Evolutionary conservation across 2,329 filamentous ascomycete genomes (phyloP), one percentile per base, ranked within the genome.

Genomic region (Scopulariopsis brevicaulis): DNA sequence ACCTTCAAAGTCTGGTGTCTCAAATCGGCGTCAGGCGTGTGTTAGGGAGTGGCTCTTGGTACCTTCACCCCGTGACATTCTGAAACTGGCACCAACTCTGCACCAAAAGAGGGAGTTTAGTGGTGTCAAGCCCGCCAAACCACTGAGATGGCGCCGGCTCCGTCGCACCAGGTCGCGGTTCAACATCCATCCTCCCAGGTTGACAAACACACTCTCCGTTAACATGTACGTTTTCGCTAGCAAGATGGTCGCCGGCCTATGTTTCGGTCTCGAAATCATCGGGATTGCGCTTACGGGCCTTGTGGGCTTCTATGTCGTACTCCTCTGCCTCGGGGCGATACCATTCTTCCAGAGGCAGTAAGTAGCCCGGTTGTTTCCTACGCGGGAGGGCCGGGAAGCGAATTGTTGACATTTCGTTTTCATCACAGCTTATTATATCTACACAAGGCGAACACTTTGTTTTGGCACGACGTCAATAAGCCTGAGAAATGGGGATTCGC

Each of bases 401-500:
- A 7, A n/a, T 24, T 11, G n/a, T 4, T 50, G 22, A 50, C 46
- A 12, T 12, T n/a, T n/a, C 4, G 8, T 3, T 20, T 50, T 50
- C n/a, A 6, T 11, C 20, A 37, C 64, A 95, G 91, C 67, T 85
- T 87, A 25, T 70, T 96, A 6, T 99, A 97, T 69, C 85, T 87
- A 32, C 87, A 97, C 71, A 88, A 87, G 61, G 69, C 96, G 63
- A 86, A 90, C 62, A 86, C 85, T 2, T 77, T 82, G 3, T 83
- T 80, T 68, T 91, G 84, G 81, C 78, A 86, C 63, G 83, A 95
- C 67, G 70, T 92, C 51, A 82, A 90, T 61, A 77, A 84, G 60
- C 89, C 91, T 0, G 88, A 96, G 68, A 80, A 81, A 63, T 96
- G 90, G 78, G 92, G 92, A 0, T 96, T 96, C 70, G 84, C 89